phyloP scores from a whole-genome alignment of 345 rosid genomes.

The Lagerstroemia speciosa region DNA sequence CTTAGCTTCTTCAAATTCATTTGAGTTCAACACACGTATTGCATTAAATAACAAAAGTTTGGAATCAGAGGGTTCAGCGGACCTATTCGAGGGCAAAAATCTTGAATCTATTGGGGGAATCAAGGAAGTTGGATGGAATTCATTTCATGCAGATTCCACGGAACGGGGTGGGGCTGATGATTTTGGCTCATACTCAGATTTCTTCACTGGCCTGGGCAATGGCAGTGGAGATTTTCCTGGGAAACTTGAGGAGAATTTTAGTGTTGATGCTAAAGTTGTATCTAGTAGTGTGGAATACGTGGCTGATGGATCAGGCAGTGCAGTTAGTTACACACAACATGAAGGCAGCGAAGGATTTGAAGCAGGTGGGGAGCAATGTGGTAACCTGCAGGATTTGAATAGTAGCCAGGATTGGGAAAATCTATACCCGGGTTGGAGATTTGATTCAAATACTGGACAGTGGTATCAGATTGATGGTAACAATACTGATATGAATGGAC shows the following conservation, averaged over 20 bases:
- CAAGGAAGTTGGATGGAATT: constrained; percentile 86
- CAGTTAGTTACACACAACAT: constrained; percentile 25
- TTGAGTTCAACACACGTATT: constrained; percentile 14
- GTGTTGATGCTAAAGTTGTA: constrained; percentile 10
- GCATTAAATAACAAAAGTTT: constrained; percentile 12
- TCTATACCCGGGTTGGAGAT: constrained; percentile 88
- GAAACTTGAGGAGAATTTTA: constrained; percentile 22
- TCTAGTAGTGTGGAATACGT: constrained; percentile 20
- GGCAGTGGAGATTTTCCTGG: constrained; percentile 30
- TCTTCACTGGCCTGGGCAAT: constrained; percentile 50
- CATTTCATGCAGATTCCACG: constrained; percentile 53
- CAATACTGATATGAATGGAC: constrained; percentile 21
- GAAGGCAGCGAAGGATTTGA: constrained; percentile 30
- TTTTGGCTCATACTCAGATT: constrained; percentile 67
- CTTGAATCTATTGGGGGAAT: constrained; percentile 37
- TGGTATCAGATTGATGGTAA: constrained; percentile 70
- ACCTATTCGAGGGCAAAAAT: constrained; percentile 15
- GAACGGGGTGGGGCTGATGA: constrained; percentile 35
- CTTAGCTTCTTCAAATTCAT: constrained; percentile 14
- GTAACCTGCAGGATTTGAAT: constrained; percentile 39
- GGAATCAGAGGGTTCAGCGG: constrained; percentile 25
- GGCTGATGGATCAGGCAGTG: constrained; percentile 23
- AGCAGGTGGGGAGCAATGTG: constrained; percentile 20
- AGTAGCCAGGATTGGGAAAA: constrained; percentile 64
- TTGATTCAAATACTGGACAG: constrained; percentile 57